phyloP scores from a whole-genome alignment of 352 stramenopile species.

The Phytopythium aichiense region DNA sequence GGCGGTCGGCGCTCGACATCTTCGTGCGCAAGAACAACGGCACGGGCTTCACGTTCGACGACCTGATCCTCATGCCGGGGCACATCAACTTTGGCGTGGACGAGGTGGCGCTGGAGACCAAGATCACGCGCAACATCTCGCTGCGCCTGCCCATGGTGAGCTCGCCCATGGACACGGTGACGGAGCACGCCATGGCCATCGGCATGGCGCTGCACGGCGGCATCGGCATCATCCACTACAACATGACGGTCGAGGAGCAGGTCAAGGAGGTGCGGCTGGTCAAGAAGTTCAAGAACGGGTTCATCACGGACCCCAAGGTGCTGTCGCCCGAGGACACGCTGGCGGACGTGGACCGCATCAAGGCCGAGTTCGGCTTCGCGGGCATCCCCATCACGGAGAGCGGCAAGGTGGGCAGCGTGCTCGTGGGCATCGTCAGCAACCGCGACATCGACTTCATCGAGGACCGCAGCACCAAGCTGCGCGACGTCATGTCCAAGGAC shows the following conservation, averaged over 20 bases:
- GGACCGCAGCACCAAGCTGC: conserved; percentile 85
- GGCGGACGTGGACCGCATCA: conserved; percentile 94
- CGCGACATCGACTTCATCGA: conserved; percentile 99
- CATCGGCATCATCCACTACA: conserved; percentile 99
- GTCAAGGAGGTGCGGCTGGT: conserved; percentile 92
- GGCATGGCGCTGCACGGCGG: conserved; percentile 98
- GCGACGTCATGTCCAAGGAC: conserved; percentile 86
- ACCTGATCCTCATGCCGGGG: conserved; percentile 78
- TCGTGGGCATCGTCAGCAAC: conserved; percentile 99
- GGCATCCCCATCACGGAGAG: conserved; percentile 99
- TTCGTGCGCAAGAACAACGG: conserved; percentile 87
- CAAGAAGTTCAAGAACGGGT: conserved; percentile 99
- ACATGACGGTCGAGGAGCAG: conserved; percentile 98
- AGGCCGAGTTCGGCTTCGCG: conserved; percentile 95
- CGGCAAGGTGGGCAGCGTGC: conserved; percentile 96
- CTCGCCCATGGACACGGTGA: conserved; percentile 99
- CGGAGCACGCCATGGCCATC: conserved; percentile 99
- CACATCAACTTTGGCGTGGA: conserved; percentile 80
- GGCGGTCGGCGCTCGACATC: conserved; percentile 74
- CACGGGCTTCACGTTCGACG: conserved; percentile 76
- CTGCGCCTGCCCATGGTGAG: conserved; percentile 96
- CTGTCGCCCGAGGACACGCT: conserved; percentile 95
- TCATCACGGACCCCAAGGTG: conserved; percentile 98
- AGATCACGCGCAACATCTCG: conserved; percentile 93
- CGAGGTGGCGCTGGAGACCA: conserved; percentile 92